Percentiles rank a stretch among this genome's conserved stretches.
phyloP scores from a whole-genome alignment of 805 yeast genomes.

The Saccharomyces kudriavzevii region DNA sequence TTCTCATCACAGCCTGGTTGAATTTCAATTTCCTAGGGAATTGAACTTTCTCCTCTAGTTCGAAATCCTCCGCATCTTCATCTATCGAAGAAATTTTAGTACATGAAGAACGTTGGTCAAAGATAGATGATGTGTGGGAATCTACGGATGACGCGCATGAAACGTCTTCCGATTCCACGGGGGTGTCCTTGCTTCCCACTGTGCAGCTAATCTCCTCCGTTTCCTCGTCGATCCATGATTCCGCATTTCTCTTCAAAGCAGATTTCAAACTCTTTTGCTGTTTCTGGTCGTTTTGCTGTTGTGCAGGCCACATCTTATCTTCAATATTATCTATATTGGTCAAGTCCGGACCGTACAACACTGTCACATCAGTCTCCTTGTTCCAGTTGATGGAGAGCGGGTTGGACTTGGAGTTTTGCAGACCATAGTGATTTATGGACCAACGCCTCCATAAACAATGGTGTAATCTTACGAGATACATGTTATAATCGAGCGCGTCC shows the following conservation, averaged over 20 bases:
- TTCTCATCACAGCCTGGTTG: conserved; percentile 17
- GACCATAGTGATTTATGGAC: conserved; percentile 67
- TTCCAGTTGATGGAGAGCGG: conserved; percentile 90
- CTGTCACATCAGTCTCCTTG: conserved; percentile 88
- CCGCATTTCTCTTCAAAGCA: not conserved
- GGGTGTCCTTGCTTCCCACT: not conserved
- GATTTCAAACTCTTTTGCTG: not conserved
- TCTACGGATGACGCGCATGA: conserved; percentile 17
- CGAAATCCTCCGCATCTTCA: not conserved
- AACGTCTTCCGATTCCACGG: not conserved
- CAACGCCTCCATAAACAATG: conserved; percentile 93
- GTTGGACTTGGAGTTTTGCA: conserved; percentile 52
- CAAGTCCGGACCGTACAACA: conserved; percentile 81
- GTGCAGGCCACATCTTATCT: not conserved
- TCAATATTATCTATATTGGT: conserved; percentile 1
- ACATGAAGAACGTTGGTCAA: conserved; percentile 12
- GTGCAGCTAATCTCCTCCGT: not conserved
- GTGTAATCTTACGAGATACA: conserved; percentile 45
- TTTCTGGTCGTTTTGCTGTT: not conserved
- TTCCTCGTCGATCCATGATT: not conserved
- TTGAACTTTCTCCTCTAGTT: not conserved
- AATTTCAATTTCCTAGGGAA: conserved; percentile 11
- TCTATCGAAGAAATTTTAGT: conserved; percentile 1
- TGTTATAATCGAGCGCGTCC: conserved; percentile 24
- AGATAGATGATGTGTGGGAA: conserved; percentile 23